phyloP scores from a whole-genome alignment of 2,329 filamentous ascomycete genomes.

The Sphaceloma murrayae region DNA sequence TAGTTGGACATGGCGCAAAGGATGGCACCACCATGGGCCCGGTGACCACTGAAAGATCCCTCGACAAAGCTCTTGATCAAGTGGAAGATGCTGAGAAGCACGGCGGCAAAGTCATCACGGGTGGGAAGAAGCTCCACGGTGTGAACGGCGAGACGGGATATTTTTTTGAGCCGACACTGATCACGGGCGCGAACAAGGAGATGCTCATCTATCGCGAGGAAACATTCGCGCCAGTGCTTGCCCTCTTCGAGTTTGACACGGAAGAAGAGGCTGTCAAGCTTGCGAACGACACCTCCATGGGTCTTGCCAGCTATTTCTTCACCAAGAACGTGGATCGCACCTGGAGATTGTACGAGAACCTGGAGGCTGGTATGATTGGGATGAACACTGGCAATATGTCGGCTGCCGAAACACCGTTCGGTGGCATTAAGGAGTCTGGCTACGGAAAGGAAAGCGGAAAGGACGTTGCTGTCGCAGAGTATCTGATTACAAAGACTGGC shows the following conservation, averaged over 20 bases:
- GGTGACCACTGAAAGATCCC: conserved; percentile 46
- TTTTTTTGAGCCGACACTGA: conserved; percentile 61
- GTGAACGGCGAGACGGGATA: conserved; percentile 45
- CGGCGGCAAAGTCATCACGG: conserved; percentile 55
- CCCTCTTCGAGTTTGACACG: conserved; percentile 54
- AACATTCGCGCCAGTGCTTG: conserved; percentile 55
- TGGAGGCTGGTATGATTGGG: conserved; percentile 62
- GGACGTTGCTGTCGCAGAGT: conserved; percentile 52
- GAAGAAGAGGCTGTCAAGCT: conserved; percentile 53
- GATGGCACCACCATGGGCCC: conserved; percentile 52
- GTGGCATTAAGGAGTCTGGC: conserved; percentile 58
- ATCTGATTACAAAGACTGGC: conserved; percentile 53
- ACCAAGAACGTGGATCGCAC: conserved; percentile 58
- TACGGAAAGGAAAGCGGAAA: conserved; percentile 61
- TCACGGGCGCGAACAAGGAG: conserved; percentile 48
- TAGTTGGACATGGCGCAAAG: conserved; percentile 52
- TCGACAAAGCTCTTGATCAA: conserved; percentile 50
- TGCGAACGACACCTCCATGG: conserved; percentile 55
- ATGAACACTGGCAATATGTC: conserved; percentile 54
- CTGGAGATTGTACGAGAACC: conserved; percentile 56
- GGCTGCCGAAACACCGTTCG: conserved; percentile 57
- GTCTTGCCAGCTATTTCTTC: conserved; percentile 57
- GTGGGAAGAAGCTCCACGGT: conserved; percentile 41
- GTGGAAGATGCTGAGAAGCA: conserved; percentile 54
- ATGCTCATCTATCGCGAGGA: conserved; percentile 53